Percentiles rank a stretch among this genome's conserved stretches.
Evolutionary conservation across 805 yeast species (phyloP).

Genomic region (Pichia exigua): DNA sequence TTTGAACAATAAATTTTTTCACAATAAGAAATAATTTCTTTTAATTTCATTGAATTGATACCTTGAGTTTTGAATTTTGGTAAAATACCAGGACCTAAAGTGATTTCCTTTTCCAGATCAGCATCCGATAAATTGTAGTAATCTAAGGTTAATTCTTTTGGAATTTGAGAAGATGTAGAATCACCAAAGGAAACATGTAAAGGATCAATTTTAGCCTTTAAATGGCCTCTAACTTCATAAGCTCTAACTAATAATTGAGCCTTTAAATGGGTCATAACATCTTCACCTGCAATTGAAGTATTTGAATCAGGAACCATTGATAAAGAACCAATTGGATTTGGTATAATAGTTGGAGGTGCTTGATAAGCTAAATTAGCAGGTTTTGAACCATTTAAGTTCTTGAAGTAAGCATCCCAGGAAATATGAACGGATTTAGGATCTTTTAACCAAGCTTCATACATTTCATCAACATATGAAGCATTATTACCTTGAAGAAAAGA

Average conservation of each 20-base stretch:
- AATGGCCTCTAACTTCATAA: conserved; percentile 97
- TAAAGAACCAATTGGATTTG: conserved; percentile 72
- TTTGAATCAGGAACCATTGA: conserved; percentile 48
- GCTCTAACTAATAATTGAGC: conserved; percentile 96
- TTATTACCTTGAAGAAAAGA: conserved; percentile 75
- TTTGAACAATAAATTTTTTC: conserved; percentile 81
- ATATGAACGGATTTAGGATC: conserved; percentile 90
- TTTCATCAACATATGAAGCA: conserved; percentile 92
- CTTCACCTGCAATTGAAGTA: conserved; percentile 43
- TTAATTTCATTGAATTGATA: conserved; percentile 55
- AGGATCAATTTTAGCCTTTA: conserved; percentile 94
- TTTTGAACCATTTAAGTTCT: conserved; percentile 65
- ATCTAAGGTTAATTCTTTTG: conserved; percentile 85
- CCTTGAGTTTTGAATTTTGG: conserved; percentile 76
- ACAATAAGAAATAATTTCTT: conserved; percentile 70
- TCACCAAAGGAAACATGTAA: conserved; percentile 82
- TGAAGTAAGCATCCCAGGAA: conserved; percentile 96
- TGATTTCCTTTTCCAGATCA: conserved; percentile 75
- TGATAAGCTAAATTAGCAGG: conserved; percentile 70
- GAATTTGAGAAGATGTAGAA: conserved; percentile 41
- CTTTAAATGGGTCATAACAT: conserved; percentile 81
- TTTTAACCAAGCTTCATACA: conserved; percentile 89
- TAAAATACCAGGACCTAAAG: conserved; percentile 94
- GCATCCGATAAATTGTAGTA: conserved; percentile 86
- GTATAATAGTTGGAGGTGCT: conserved; percentile 89